Conservation (phyloP, 2,329 filamentous ascomycete species). For the Verticillium longisporum region DNA sequence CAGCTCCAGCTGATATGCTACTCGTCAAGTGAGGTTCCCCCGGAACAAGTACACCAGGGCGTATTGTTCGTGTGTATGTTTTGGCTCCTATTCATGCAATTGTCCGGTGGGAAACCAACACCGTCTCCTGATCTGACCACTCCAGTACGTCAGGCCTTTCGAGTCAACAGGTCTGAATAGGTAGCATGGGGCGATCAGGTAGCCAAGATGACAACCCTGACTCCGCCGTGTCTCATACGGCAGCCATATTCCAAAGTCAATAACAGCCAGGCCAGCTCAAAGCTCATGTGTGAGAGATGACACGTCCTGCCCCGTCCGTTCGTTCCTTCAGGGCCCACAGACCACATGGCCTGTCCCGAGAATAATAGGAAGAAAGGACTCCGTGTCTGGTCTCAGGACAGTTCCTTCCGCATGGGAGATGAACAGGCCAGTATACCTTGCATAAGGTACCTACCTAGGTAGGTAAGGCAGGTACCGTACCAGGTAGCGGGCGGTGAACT, state of each 20-base stretch:
- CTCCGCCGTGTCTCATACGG: neutral
- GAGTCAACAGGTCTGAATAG: neutral
- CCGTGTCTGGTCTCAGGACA: neutral
- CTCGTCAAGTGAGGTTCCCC: no score
- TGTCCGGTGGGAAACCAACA: neutral
- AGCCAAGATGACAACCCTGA: neutral
- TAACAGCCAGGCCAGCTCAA: no score
- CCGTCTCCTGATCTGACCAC: neutral
- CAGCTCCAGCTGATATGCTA: no score
- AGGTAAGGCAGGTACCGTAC: no score
- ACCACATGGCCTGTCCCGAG: neutral
- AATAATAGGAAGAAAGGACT: neutral
- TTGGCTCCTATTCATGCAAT: constrained; percentile 1
- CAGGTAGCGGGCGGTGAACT: neutral
- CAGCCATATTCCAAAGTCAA: no score
- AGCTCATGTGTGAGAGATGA: no score
- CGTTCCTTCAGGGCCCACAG: neutral
- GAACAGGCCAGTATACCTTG: neutral
- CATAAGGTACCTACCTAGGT: no score
- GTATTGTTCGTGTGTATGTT: neutral
- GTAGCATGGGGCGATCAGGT: neutral
- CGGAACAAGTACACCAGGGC: neutral
- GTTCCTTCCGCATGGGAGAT: neutral
- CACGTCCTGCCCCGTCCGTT: no score
- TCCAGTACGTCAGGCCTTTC: neutral